Conservation (phyloP, 208 protist genomes). For the Leishmania turanica region DNA sequence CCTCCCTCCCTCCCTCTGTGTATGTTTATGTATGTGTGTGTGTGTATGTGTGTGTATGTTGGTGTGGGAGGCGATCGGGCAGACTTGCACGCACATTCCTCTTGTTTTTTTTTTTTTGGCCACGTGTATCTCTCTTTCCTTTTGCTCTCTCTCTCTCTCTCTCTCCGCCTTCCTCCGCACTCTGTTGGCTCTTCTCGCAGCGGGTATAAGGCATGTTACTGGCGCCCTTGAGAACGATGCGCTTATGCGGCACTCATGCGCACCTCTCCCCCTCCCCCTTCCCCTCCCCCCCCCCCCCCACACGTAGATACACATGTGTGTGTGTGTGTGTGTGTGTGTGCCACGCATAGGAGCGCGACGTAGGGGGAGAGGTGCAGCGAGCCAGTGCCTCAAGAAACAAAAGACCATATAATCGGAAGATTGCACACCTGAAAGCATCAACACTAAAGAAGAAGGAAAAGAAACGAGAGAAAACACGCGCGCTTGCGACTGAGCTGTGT, state of each 20-base stretch:
- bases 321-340: too few species aligned
- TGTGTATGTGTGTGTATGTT: background rate
- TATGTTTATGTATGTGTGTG: background rate
- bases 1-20: background rate
- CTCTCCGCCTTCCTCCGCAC: too few species aligned
- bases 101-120: background rate
- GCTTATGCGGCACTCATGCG: background rate
- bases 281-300: background rate
- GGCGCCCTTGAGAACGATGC: background rate
- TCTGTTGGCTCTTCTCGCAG: background rate
- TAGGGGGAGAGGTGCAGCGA: background rate
- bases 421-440: background rate
- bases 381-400: background rate
- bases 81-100: background rate
- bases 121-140: background rate
- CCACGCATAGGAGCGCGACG: background rate
- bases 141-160: background rate
- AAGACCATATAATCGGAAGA: background rate
- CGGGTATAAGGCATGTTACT: background rate
- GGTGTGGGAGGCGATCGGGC: too few species aligned
- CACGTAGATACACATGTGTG: background rate
- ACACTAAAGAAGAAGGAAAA: background rate
- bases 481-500: background rate
- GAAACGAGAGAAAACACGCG: background rate
- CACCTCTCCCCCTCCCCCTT: background rate